These are phyloP conservation scores for Penicillium fuscoglaucum DNA, from an alignment of 2,329 filamentous ascomycete species.

Conservation along the genomic window DNA sequence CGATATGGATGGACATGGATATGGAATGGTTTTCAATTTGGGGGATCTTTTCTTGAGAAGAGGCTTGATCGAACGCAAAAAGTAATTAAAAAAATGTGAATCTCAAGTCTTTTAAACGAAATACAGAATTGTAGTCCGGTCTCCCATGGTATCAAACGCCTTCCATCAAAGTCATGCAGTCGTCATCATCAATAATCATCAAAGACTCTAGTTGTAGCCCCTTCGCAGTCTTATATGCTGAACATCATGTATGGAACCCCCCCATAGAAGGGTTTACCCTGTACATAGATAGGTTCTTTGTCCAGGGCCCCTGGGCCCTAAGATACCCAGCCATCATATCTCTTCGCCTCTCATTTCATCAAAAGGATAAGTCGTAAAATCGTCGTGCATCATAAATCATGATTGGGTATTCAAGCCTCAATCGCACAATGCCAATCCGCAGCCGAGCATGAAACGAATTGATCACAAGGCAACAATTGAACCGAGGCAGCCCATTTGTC, in stretches of 20 bases:
- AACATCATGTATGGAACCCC: not conserved
- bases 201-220: not conserved
- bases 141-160: constrained; percentile 6
- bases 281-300: not conserved
- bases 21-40: not conserved
- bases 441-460: not conserved
- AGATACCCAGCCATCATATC: not conserved
- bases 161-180: constrained; percentile 6
- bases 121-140: constrained; percentile 1
- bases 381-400: constrained; percentile 6
- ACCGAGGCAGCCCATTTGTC: not conserved
- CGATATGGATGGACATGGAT: not conserved
- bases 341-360: not conserved
- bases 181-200: constrained; percentile 14
- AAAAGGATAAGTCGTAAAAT: not conserved
- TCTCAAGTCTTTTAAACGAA: constrained; percentile 2
- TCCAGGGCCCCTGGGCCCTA: not conserved
- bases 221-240: not conserved
- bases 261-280: not conserved
- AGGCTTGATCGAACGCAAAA: constrained; percentile 1
- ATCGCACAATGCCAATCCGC: not conserved
- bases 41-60: not conserved
- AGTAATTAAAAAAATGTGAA: constrained; percentile 1
- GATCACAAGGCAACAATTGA: not conserved
- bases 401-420: not conserved